phyloP scores from a whole-genome alignment of 805 yeast species.

The Lachancea mirantina region DNA sequence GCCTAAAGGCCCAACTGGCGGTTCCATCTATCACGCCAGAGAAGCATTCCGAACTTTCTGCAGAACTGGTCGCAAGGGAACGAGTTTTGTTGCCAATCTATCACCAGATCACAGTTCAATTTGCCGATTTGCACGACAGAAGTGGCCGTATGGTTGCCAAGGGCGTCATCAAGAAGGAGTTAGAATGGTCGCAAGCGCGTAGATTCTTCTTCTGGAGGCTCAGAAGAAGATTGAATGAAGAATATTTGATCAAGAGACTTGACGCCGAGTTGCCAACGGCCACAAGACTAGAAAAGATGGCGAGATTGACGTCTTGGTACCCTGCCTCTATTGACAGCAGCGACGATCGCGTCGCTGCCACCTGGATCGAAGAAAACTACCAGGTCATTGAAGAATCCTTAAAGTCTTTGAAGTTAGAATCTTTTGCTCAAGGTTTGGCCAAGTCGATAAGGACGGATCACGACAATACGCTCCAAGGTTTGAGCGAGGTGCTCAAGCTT shows the following conservation, averaged over 20 bases:
- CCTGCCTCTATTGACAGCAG: conserved; percentile 61
- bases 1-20: conserved; percentile 53
- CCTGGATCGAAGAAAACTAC: conserved; percentile 80
- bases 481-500: conserved; percentile 47
- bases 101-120: conserved; percentile 87
- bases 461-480: conserved; percentile 46
- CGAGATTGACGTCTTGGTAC: conserved; percentile 84
- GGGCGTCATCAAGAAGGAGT: conserved; percentile 78
- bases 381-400: conserved; percentile 51
- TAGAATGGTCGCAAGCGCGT: conserved; percentile 83
- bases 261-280: conserved; percentile 53
- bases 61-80: conserved; percentile 72
- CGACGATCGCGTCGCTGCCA: conserved; percentile 70
- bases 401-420: conserved; percentile 58
- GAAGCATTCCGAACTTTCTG: conserved; percentile 57
- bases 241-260: conserved; percentile 71
- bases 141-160: conserved; percentile 96
- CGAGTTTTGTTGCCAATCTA: conserved; percentile 75
- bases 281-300: conserved; percentile 70
- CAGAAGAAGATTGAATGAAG: conserved; percentile 92
- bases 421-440: conserved; percentile 57
- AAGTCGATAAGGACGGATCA: conserved; percentile 50
- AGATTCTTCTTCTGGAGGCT: conserved; percentile 98
- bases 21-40: conserved; percentile 50
- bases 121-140: conserved; percentile 96